These are phyloP conservation scores for Phialophora tarda DNA, from an alignment of 2,329 filamentous ascomycete species.

Conservation along the genomic window DNA sequence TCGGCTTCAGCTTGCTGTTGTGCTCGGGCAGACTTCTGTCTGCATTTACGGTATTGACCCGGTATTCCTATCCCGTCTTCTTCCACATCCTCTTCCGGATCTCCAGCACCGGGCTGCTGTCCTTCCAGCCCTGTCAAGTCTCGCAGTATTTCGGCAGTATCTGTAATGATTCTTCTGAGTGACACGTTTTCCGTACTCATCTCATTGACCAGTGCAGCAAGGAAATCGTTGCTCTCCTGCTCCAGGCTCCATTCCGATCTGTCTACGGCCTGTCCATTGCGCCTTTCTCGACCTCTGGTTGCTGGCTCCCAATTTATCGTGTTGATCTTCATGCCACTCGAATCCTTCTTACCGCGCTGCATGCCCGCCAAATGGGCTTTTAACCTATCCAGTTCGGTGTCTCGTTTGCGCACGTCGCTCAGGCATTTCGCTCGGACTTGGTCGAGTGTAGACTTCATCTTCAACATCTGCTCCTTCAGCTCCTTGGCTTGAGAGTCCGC, in stretches of 20 bases:
- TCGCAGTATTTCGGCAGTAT: conserved; percentile 72
- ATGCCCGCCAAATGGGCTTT: conserved; percentile 82
- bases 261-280: conserved; percentile 53
- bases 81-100: conserved; percentile 30
- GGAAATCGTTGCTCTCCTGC: conserved; percentile 87
- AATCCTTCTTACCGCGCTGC: conserved; percentile 63
- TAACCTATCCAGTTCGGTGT: conserved; percentile 83
- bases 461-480: conserved; percentile 82
- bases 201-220: conserved; percentile 68
- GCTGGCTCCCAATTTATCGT: conserved; percentile 50
- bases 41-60: conserved; percentile 39
- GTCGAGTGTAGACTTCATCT: conserved; percentile 77
- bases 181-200: conserved; percentile 91
- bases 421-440: conserved; percentile 87
- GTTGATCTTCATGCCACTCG: conserved; percentile 53
- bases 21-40: conserved; percentile 14
- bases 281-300: conserved; percentile 41
- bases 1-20: conserved; percentile 8
- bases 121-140: conserved; percentile 60
- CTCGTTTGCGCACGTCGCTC: conserved; percentile 87
- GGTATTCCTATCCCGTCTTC: conserved; percentile 39
- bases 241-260: conserved; percentile 71
- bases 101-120: conserved; percentile 37
- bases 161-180: conserved; percentile 72
- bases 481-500: conserved; percentile 75